Evolutionary conservation across 306 rosid species (phyloP).

Genomic region (Rosa persica): DNA sequence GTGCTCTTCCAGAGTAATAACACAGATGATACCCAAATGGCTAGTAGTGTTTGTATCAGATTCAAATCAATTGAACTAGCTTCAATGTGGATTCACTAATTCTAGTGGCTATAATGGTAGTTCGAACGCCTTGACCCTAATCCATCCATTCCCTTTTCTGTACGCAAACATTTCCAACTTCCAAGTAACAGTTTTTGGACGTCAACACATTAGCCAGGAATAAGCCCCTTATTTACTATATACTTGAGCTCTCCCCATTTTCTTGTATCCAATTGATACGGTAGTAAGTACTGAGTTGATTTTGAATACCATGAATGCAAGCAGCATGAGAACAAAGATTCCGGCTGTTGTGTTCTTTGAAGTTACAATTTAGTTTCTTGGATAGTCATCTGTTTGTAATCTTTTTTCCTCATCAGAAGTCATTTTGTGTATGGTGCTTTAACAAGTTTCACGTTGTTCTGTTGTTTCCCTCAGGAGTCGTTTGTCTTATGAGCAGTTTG

Average conservation of each 20-base stretch:
- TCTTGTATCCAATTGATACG: background rate
- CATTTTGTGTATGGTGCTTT: conserved; percentile 82
- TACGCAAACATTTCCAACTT: background rate
- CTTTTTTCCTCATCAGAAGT: conserved; percentile 42
- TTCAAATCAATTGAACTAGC: background rate
- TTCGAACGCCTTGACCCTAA: background rate
- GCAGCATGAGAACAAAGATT: background rate
- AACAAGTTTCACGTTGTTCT: conserved; percentile 46
- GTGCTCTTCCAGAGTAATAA: background rate
- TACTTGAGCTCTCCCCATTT: background rate
- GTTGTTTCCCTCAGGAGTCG: conserved; percentile 68
- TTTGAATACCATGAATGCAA: background rate
- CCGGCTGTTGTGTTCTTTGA: background rate
- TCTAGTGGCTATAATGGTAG: background rate
- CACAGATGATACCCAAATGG: background rate
- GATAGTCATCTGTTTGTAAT: background rate
- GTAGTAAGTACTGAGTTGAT: background rate
- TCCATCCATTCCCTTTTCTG: background rate
- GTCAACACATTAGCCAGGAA: background rate
- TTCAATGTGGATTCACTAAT: background rate
- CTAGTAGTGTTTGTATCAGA: background rate
- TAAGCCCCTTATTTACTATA: too few relatives aligned
- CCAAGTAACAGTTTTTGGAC: background rate
- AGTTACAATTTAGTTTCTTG: background rate
- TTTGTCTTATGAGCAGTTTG: conserved; percentile 88